phyloP scores from a whole-genome alignment of 73 alveolate species.

The Paramecium tetraurelia region DNA sequence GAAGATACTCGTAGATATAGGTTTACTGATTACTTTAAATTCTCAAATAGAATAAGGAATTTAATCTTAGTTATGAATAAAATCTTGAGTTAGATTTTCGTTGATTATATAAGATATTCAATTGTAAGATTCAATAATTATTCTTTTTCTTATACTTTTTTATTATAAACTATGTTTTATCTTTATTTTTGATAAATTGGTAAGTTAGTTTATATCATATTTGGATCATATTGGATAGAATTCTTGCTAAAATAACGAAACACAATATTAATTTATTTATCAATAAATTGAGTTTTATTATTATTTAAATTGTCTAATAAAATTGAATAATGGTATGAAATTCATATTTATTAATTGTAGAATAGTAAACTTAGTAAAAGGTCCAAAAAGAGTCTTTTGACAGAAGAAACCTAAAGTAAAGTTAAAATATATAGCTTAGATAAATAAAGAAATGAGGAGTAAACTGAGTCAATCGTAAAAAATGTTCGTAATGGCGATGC shows the following conservation, averaged over 20 bases:
- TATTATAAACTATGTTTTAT: too few species aligned
- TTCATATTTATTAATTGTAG: neutral
- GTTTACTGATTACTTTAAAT: too few species aligned
- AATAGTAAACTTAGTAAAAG: neutral
- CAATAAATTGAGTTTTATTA: neutral
- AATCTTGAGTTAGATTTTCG: too few species aligned
- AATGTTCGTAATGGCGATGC: slow-evolving; percentile 53
- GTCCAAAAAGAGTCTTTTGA: neutral
- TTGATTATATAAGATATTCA: too few species aligned
- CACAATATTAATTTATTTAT: neutral
- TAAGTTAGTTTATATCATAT: too few species aligned
- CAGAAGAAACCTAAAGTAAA: neutral
- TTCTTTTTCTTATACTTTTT: too few species aligned
- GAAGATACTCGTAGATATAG: too few species aligned
- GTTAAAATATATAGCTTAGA: neutral
- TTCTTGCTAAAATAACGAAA: neutral
- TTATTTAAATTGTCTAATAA: neutral
- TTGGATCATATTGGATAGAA: too few species aligned
- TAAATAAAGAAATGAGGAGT: slow-evolving; percentile 27
- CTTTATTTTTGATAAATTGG: too few species aligned
- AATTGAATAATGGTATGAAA: neutral
- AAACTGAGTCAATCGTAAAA: neutral
- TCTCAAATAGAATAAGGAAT: too few species aligned
- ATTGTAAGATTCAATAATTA: too few species aligned
- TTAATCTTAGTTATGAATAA: too few species aligned